phyloP scores from a whole-genome alignment of 2,329 filamentous ascomycete genomes.

The Aureobasidium melanogenum region DNA sequence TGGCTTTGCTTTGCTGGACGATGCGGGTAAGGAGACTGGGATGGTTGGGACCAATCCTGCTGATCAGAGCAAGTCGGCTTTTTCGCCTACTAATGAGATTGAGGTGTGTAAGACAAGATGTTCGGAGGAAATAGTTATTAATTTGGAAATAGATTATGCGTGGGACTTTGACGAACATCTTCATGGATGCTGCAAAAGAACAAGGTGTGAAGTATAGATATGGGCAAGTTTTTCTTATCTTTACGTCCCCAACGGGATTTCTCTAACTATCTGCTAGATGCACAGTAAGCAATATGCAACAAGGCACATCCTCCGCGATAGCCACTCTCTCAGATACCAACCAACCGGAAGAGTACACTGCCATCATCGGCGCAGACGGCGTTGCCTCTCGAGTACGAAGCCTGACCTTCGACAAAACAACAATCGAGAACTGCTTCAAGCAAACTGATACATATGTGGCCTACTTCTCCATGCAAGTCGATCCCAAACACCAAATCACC shows the following conservation, averaged over 20 bases:
- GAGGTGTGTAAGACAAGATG: background rate
- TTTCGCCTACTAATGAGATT: constrained; percentile 1
- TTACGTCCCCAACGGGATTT: background rate
- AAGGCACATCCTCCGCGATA: background rate
- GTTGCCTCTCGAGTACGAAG: constrained; percentile 19
- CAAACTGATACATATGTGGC: constrained; percentile 17
- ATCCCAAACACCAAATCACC: background rate
- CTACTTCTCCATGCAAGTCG: constrained; percentile 22
- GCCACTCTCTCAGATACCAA: background rate
- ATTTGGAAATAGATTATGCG: constrained; percentile 37
- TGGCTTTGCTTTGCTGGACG: constrained; percentile 21
- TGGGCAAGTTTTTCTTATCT: background rate
- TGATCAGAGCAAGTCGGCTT: background rate
- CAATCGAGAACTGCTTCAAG: constrained; percentile 13
- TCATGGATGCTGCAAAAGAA: constrained; percentile 28
- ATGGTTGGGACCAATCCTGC: background rate
- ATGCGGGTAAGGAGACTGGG: constrained; percentile 16
- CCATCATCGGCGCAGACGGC: constrained; percentile 24
- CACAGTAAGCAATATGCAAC: constrained; percentile 13
- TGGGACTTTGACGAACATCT: constrained; percentile 39
- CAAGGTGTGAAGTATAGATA: background rate
- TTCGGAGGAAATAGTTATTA: background rate
- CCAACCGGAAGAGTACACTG: constrained; percentile 15
- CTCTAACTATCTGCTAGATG: background rate
- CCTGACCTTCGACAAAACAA: constrained; percentile 17